phyloP scores from a whole-genome alignment of 371 early-diverging fungal species.

The Rhizopus arrhizus region DNA sequence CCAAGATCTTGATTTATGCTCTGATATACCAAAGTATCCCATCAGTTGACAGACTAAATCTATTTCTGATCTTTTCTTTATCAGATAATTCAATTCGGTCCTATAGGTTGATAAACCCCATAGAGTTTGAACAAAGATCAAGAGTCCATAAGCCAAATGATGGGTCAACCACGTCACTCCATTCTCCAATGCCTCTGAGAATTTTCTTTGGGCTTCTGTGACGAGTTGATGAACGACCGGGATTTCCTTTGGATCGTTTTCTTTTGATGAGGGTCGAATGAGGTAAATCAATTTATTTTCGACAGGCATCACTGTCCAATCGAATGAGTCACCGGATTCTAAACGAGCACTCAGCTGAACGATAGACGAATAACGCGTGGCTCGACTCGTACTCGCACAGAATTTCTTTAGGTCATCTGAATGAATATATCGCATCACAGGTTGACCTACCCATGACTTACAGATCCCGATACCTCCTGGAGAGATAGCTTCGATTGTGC shows the following conservation, averaged over 20 bases:
- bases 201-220: conserved; percentile 14
- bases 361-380: conserved; percentile 3
- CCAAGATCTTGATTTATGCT: conserved; percentile 13
- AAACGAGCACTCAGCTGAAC: background rate
- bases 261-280: conserved; percentile 6
- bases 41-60: conserved; percentile 10
- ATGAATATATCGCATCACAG: conserved; percentile 33
- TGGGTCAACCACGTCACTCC: conserved; percentile 21
- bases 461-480: background rate
- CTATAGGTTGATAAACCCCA: conserved; percentile 11
- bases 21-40: conserved; percentile 20
- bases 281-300: conserved; percentile 22
- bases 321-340: background rate
- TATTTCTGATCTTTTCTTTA: conserved; percentile 20
- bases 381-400: conserved; percentile 20
- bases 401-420: conserved; percentile 27
- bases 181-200: conserved; percentile 25
- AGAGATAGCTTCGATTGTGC: conserved; percentile 28
- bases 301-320: conserved; percentile 25
- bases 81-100: conserved; percentile 1
- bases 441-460: conserved; percentile 20
- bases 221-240: background rate
- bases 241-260: background rate
- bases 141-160: conserved; percentile 11
- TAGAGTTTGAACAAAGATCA: conserved; percentile 14